phyloP scores from a whole-genome alignment of 495 filamentous ascomycete genomes.

The Annulohypoxylon bovei region DNA sequence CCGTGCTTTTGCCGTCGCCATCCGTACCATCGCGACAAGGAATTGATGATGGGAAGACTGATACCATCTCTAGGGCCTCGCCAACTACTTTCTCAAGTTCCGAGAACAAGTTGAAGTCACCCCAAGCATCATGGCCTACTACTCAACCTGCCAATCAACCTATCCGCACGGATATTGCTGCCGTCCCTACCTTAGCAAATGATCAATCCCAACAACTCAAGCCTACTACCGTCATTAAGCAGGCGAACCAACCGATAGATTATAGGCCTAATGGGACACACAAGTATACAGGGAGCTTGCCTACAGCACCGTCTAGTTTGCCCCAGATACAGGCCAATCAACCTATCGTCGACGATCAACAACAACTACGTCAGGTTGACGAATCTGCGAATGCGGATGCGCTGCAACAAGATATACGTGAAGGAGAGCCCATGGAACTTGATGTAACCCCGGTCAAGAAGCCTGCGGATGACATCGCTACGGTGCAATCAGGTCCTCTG shows the following conservation, averaged over 20 bases:
- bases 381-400: constrained; percentile 2
- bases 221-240: neutral
- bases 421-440: constrained; percentile 41
- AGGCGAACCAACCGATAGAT: neutral
- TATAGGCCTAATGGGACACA: constrained; percentile 5
- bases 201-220: constrained; percentile 8
- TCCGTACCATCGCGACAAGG: constrained; percentile 18
- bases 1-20: neutral
- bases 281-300: neutral
- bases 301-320: neutral
- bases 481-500: constrained; percentile 16
- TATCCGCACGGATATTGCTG: neutral
- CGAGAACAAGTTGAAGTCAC: neutral
- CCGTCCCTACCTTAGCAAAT: neutral
- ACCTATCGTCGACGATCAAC: constrained; percentile 11
- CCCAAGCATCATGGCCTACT: constrained; percentile 20
- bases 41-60: constrained; percentile 18
- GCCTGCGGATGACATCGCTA: constrained; percentile 5
- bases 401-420: constrained; percentile 29
- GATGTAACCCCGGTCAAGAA: constrained; percentile 32
- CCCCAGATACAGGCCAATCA: constrained; percentile 6
- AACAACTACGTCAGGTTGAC: neutral
- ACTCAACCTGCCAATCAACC: neutral
- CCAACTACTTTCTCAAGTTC: neutral
- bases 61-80: neutral